These are phyloP conservation scores for Solioccasus polychromus DNA, from an alignment of 768 basidiomycete genomes.

Conservation along the genomic window DNA sequence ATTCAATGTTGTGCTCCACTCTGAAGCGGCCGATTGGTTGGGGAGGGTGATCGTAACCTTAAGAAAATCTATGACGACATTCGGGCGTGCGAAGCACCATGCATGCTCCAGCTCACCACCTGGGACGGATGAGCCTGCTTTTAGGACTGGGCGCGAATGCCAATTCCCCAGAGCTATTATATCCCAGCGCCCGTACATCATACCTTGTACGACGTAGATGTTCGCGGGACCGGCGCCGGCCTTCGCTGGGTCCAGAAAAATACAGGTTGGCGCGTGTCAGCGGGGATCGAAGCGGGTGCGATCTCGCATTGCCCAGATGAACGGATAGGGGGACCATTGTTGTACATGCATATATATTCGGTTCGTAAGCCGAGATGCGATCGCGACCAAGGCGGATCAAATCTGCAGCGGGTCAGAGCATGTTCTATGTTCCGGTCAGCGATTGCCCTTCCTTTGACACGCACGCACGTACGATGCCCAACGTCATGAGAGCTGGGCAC, in stretches of 20 bases:
- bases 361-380: not conserved
- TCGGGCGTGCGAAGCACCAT: constrained; percentile 27
- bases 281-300: not conserved
- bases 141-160: constrained; percentile 34
- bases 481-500: not conserved
- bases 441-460: too few relatives aligned
- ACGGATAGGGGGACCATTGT: not conserved
- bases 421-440: too few relatives aligned
- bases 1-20: constrained; percentile 27
- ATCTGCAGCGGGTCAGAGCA: too few relatives aligned
- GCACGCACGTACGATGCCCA: not conserved
- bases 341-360: too few relatives aligned
- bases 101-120: constrained; percentile 40
- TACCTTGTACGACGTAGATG: too few relatives aligned
- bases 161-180: too few relatives aligned
- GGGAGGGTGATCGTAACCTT: constrained; percentile 42
- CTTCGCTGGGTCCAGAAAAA: too few relatives aligned
- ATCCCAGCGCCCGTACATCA: too few relatives aligned
- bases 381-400: not conserved
- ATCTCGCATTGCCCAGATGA: not conserved
- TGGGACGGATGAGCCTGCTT: constrained; percentile 31
- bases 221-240: too few relatives aligned
- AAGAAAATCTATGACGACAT: constrained; percentile 40
- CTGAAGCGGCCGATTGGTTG: too few relatives aligned
- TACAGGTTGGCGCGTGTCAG: constrained; percentile 9